phyloP scores from a whole-genome alignment of 2,329 filamentous ascomycete species.

The Leptographium procerum region DNA sequence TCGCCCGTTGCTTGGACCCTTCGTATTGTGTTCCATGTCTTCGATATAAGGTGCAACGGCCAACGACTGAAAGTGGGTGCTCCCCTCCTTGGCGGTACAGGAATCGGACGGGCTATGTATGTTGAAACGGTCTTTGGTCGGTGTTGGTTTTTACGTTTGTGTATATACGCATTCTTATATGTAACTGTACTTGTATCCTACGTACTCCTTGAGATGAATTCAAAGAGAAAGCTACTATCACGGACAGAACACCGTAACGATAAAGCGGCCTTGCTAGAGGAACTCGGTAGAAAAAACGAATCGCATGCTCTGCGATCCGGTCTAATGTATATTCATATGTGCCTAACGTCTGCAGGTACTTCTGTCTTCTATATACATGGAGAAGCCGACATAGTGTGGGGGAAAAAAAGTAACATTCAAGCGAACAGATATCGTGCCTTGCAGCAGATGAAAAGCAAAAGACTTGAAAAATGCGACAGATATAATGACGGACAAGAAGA shows the following conservation, averaged over 20 bases:
- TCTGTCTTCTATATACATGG: background rate
- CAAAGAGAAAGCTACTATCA: background rate
- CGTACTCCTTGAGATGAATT: background rate
- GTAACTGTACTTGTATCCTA: background rate
- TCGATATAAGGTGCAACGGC: background rate
- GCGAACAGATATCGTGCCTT: too few species aligned
- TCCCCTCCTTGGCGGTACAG: background rate
- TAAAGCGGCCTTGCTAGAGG: background rate
- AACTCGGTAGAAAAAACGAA: background rate
- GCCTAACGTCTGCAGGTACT: background rate
- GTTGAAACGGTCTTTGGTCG: background rate
- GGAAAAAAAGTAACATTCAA: background rate
- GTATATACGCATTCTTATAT: background rate
- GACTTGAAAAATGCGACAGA: background rate
- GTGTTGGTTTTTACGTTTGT: background rate
- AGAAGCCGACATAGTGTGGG: background rate
- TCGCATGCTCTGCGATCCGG: background rate
- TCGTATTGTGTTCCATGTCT: background rate
- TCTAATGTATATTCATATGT: background rate
- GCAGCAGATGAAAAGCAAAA: background rate
- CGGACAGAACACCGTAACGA: too few species aligned
- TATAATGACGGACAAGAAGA: background rate
- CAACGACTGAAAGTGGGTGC: too few species aligned
- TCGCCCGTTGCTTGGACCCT: background rate
- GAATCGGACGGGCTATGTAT: background rate